These are phyloP conservation scores for Hypsizygus ulmarius DNA, from an alignment of 1,284 basidiomycete species.

Conservation along the genomic window DNA sequence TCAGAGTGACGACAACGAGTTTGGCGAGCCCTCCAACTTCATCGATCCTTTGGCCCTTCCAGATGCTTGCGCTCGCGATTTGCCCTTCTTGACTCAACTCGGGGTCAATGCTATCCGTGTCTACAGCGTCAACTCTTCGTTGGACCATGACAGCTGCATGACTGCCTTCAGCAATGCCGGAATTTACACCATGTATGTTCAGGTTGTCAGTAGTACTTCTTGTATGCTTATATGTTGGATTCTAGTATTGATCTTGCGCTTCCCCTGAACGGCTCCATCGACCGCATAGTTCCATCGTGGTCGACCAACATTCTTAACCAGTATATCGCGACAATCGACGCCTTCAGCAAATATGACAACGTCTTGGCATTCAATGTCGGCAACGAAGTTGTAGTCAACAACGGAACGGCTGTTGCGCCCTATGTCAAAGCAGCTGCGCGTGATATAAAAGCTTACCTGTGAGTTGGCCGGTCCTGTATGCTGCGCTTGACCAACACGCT, in stretches of 20 bases:
- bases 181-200: slow-evolving; percentile 81
- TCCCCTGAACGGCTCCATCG: slow-evolving; percentile 84
- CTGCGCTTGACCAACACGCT: slow-evolving; percentile 9
- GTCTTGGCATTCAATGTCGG: slow-evolving; percentile 84
- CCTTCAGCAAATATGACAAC: slow-evolving; percentile 82
- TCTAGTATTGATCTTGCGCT: slow-evolving; percentile 78
- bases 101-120: slow-evolving; percentile 78
- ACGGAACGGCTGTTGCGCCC: slow-evolving; percentile 65
- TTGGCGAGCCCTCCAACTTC: slow-evolving; percentile 77
- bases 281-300: slow-evolving; percentile 77
- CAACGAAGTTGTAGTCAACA: slow-evolving; percentile 79
- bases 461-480: slow-evolving; percentile 26
- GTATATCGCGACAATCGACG: slow-evolving; percentile 77
- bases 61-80: slow-evolving; percentile 72
- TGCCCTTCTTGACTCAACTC: slow-evolving; percentile 71
- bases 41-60: slow-evolving; percentile 74
- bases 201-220: not conserved
- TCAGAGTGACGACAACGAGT: slow-evolving; percentile 56
- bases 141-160: slow-evolving; percentile 90
- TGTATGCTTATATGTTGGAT: slow-evolving; percentile 10
- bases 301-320: slow-evolving; percentile 78
- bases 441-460: slow-evolving; percentile 86
- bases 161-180: slow-evolving; percentile 69
- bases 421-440: slow-evolving; percentile 91
- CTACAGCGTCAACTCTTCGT: slow-evolving; percentile 79